Percentiles rank a stretch among this genome's conserved stretches.
Conservation (phyloP, 768 basidiomycete genomes). For the Lactarius indigo region DNA sequence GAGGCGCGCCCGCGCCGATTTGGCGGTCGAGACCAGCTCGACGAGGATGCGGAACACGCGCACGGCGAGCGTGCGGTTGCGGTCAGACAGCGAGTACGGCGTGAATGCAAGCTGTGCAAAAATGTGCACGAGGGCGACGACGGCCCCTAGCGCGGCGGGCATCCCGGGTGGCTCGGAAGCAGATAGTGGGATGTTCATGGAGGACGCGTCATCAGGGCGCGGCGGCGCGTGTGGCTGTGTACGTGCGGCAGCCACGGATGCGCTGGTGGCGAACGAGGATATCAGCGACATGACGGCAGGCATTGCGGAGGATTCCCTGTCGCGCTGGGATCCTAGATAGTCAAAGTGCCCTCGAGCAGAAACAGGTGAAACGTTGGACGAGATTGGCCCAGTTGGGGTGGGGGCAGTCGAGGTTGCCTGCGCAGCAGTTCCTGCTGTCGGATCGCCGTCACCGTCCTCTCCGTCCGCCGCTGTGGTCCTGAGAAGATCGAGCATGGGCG, state of each 20-base stretch:
- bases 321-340: conserved; percentile 36
- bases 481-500: conserved; percentile 21
- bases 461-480: conserved; percentile 15
- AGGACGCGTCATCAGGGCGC: conserved; percentile 36
- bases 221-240: conserved; percentile 50
- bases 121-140: conserved; percentile 57
- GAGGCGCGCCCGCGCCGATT: conserved; percentile 59
- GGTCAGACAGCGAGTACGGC: conserved; percentile 46
- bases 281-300: conserved; percentile 63
- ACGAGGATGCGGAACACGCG: conserved; percentile 52
- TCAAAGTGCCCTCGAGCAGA: conserved; percentile 61
- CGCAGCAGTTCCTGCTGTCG: conserved; percentile 10
- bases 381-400: conserved; percentile 21
- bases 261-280: conserved; percentile 48
- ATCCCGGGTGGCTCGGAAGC: conserved; percentile 22
- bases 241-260: conserved; percentile 47
- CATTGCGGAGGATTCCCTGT: conserved; percentile 43
- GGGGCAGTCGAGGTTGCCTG: conserved; percentile 14
- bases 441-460: conserved; percentile 22
- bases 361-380: conserved; percentile 45
- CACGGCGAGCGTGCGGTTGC: conserved; percentile 51
- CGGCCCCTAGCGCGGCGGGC: conserved; percentile 54
- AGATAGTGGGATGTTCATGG: conserved; percentile 30
- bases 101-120: conserved; percentile 74
- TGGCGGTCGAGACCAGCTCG: conserved; percentile 42